Evolutionary conservation across 805 yeast species (phyloP).

Genomic region (Vanderwaltozyma tropicalis): DNA sequence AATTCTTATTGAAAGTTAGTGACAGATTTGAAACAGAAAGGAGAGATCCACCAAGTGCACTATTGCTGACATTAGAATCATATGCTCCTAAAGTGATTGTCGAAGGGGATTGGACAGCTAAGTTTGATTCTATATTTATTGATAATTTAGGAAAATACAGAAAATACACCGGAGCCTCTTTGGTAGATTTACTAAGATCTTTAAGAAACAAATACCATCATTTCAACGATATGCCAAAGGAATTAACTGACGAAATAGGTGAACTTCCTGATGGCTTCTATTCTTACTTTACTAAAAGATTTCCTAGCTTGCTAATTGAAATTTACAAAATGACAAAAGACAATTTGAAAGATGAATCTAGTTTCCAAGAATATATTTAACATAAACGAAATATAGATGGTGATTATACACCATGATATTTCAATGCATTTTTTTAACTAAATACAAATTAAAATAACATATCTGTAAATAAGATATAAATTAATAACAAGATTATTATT

Average conservation of each 20-base stretch:
- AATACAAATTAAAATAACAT: no score
- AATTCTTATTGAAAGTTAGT: slow-evolving; percentile 75
- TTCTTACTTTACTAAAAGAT: slow-evolving; percentile 57
- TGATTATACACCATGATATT: no score
- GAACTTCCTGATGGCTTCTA: slow-evolving; percentile 81
- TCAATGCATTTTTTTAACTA: no score
- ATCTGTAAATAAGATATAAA: no score
- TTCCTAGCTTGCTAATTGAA: slow-evolving; percentile 72
- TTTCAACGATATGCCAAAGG: slow-evolving; percentile 74
- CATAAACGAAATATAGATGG: no score
- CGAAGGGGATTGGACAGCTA: slow-evolving; percentile 64
- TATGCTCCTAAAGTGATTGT: slow-evolving; percentile 42
- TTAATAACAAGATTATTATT: no score
- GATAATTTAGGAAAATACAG: slow-evolving; percentile 85
- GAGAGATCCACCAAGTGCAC: slow-evolving; percentile 64
- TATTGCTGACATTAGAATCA: slow-evolving; percentile 46
- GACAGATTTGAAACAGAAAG: slow-evolving; percentile 83
- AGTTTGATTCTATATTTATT: slow-evolving; percentile 62
- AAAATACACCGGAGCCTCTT: slow-evolving; percentile 65
- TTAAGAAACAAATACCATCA: slow-evolving; percentile 91
- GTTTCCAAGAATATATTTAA: slow-evolving; percentile 26
- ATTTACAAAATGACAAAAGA: slow-evolving; percentile 53
- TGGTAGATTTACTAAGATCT: slow-evolving; percentile 83
- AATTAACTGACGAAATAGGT: slow-evolving; percentile 54
- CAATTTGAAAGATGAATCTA: slow-evolving; percentile 53